These are phyloP conservation scores for Heritiera fomes DNA, from an alignment of 345 rosid species.

Conservation along the genomic window DNA sequence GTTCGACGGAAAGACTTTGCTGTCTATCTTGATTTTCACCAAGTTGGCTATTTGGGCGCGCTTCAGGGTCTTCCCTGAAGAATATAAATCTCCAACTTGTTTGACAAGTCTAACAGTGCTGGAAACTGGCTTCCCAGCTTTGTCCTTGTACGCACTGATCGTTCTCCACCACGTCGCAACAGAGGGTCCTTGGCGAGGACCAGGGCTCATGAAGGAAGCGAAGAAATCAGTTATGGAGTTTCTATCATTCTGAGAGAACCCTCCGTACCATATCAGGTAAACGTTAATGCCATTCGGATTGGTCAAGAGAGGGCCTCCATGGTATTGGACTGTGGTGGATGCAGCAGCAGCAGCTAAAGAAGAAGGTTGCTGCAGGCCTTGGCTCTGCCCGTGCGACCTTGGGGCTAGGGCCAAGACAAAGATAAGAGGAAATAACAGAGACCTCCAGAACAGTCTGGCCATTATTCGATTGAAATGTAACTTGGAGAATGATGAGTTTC, in stretches of 20 bases:
- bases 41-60: constrained; percentile 12
- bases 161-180: constrained; percentile 29
- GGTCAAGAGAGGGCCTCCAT: constrained; percentile 30
- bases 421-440: constrained; percentile 8
- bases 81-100: constrained; percentile 25
- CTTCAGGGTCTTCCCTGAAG: constrained; percentile 17
- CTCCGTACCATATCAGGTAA: constrained; percentile 31
- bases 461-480: background rate
- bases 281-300: constrained; percentile 18
- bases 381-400: constrained; percentile 4
- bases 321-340: constrained; percentile 21
- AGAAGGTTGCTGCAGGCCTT: background rate
- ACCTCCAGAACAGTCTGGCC: constrained; percentile 3
- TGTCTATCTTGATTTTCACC: background rate
- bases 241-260: constrained; percentile 24
- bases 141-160: constrained; percentile 23
- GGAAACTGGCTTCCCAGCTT: constrained; percentile 17
- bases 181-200: background rate
- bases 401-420: constrained; percentile 5
- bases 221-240: constrained; percentile 25
- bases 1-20: background rate
- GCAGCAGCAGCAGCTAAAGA: background rate
- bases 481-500: background rate
- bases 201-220: constrained; percentile 8
- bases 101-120: constrained; percentile 16